These are phyloP conservation scores for Cladosporium halotolerans DNA, from an alignment of 2,329 filamentous ascomycete genomes.

Conservation along the genomic window DNA sequence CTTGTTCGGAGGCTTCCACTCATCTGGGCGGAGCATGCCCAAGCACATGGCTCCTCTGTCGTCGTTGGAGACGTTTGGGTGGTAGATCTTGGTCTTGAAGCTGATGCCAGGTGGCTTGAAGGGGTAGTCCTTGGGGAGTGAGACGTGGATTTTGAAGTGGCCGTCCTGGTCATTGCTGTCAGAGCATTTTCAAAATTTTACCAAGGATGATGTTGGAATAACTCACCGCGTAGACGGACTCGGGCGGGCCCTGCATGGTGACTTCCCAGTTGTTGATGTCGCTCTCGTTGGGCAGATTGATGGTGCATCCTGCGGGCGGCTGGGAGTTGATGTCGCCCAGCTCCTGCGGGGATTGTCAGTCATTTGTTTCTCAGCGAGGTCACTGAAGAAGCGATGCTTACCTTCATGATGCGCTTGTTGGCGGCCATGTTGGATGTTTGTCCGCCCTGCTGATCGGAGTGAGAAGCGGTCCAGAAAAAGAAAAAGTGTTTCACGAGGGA, in stretches of 20 bases:
- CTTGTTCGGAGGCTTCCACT: constrained; percentile 86
- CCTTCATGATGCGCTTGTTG: constrained; percentile 41
- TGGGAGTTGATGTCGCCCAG: constrained; percentile 51
- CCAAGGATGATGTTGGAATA: constrained; percentile 7
- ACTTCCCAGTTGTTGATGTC: constrained; percentile 65
- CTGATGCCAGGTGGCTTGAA: constrained; percentile 78
- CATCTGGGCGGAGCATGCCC: constrained; percentile 71
- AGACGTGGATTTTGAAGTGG: constrained; percentile 65
- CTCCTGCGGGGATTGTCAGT: constrained; percentile 44
- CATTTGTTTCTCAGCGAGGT: no score
- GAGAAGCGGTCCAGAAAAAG: no score
- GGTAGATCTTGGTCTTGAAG: constrained; percentile 88
- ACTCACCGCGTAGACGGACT: constrained; percentile 58
- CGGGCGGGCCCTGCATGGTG: constrained; percentile 58
- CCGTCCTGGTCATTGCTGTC: constrained; percentile 50
- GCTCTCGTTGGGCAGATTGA: constrained; percentile 54
- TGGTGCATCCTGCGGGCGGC: constrained; percentile 52
- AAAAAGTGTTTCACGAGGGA: no score
- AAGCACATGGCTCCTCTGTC: constrained; percentile 79
- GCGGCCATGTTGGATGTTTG: constrained; percentile 18
- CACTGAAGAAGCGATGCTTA: not conserved
- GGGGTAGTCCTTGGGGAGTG: constrained; percentile 73
- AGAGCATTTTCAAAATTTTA: not conserved
- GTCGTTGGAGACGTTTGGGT: constrained; percentile 90
- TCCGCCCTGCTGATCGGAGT: no score